Conservation (phyloP, 257 asterid genomes). For the Linaria vulgaris region DNA sequence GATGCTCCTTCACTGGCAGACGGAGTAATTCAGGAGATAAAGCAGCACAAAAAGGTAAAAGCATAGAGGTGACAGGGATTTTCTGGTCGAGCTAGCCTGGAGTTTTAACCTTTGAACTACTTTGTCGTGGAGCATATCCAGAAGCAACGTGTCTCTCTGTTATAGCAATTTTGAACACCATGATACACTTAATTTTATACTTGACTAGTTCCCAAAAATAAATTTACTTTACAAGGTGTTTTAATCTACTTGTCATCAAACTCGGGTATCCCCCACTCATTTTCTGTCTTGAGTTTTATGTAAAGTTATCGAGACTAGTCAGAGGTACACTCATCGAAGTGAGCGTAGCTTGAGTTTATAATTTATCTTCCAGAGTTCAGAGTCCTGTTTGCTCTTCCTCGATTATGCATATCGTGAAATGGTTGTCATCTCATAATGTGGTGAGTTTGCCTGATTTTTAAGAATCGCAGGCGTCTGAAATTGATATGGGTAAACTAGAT, state of each 20-base stretch:
- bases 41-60: constrained; percentile 56
- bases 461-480: too few relatives aligned
- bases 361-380: background rate
- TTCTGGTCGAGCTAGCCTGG: background rate
- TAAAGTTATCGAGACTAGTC: too few relatives aligned
- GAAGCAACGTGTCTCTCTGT: too few relatives aligned
- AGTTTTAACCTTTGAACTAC: constrained; percentile 10
- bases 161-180: constrained; percentile 19
- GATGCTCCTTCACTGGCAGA: constrained; percentile 63
- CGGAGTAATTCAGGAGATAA: constrained; percentile 76
- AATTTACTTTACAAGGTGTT: background rate
- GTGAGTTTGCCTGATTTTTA: too few relatives aligned
- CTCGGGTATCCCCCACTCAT: background rate
- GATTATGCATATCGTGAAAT: too few relatives aligned
- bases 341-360: background rate
- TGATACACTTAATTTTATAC: background rate
- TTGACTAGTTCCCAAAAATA: background rate
- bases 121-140: constrained; percentile 3
- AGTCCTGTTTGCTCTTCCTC: too few relatives aligned
- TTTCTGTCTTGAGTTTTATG: background rate
- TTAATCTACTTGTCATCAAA: too few relatives aligned
- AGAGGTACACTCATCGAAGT: too few relatives aligned
- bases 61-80: constrained; percentile 29
- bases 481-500: too few relatives aligned
- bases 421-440: too few relatives aligned